Evolutionary conservation across 208 protist genomes (phyloP).

Genomic region (Wallacemonas sp.): DNA sequence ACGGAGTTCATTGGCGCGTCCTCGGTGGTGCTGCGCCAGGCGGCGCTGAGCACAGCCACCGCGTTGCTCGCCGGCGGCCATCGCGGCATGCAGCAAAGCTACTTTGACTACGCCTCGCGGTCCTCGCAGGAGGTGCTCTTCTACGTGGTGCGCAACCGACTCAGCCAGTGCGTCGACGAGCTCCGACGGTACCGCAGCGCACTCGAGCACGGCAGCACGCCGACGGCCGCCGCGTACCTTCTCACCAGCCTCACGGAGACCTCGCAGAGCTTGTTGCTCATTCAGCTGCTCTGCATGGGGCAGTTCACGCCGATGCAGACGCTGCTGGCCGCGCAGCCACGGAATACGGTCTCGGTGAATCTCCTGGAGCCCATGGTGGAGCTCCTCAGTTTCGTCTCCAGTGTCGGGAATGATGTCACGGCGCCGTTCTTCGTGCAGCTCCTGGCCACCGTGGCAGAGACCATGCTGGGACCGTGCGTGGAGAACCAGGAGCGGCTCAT

Average conservation of each 20-base stretch:
- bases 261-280: constrained; percentile 39
- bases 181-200: constrained; percentile 30
- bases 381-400: constrained; percentile 37
- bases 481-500: constrained; percentile 57
- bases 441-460: constrained; percentile 43
- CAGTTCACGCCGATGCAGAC: constrained; percentile 63
- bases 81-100: constrained; percentile 52
- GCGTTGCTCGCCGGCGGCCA: constrained; percentile 40
- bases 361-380: constrained; percentile 55
- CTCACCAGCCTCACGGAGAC: constrained; percentile 27
- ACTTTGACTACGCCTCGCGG: constrained; percentile 29
- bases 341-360: constrained; percentile 55
- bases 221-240: constrained; percentile 27
- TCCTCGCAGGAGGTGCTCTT: constrained; percentile 39
- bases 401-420: constrained; percentile 35
- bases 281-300: constrained; percentile 67
- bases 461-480: constrained; percentile 50
- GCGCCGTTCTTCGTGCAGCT: constrained; percentile 42
- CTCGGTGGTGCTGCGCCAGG: constrained; percentile 23
- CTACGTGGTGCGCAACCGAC: constrained; percentile 36
- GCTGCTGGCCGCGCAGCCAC: constrained; percentile 52
- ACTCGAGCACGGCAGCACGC: constrained; percentile 28
- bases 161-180: constrained; percentile 31
- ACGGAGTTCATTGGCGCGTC: constrained; percentile 28
- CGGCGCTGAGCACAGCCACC: constrained; percentile 29